Conservation (phyloP, 1,284 basidiomycete species). For the Chondrostereum purpureum region DNA sequence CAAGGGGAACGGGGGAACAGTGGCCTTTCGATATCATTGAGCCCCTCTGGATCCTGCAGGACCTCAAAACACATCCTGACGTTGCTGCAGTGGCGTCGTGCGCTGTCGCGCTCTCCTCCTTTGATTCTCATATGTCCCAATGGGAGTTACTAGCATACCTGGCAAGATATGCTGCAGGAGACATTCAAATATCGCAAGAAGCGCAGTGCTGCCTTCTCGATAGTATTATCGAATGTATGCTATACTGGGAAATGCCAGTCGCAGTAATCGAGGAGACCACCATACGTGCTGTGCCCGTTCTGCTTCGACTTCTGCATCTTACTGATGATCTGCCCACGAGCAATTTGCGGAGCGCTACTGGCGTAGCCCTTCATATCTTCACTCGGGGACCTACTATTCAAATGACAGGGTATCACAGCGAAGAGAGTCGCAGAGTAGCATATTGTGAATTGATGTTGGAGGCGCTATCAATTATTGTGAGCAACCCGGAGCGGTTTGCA, state of each 20-base stretch:
- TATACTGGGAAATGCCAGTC: constrained; percentile 29
- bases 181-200: constrained; percentile 22
- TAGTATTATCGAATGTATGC: constrained; percentile 28
- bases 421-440: constrained; percentile 20
- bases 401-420: constrained; percentile 18
- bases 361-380: constrained; percentile 25
- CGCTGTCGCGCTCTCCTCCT: constrained; percentile 26
- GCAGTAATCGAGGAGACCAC: constrained; percentile 28
- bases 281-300: constrained; percentile 25
- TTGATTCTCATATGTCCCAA: constrained; percentile 27
- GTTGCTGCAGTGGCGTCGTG: constrained; percentile 29
- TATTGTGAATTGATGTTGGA: constrained; percentile 26
- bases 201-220: constrained; percentile 31
- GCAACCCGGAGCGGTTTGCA: constrained; percentile 23
- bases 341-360: constrained; percentile 23
- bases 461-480: constrained; percentile 24
- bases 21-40: constrained; percentile 29
- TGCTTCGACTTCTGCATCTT: constrained; percentile 26
- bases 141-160: constrained; percentile 28
- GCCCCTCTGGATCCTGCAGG: constrained; percentile 28
- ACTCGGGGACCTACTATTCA: constrained; percentile 21
- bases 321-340: constrained; percentile 22
- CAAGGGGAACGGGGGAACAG: constrained; percentile 24
- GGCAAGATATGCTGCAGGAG: constrained; percentile 21
- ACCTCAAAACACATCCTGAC: constrained; percentile 21